Evolutionary conservation across 176 grass and related monocot species (phyloP), one percentile per base, ranked within the genome.

Genomic region (Eragrostis nindensis): DNA sequence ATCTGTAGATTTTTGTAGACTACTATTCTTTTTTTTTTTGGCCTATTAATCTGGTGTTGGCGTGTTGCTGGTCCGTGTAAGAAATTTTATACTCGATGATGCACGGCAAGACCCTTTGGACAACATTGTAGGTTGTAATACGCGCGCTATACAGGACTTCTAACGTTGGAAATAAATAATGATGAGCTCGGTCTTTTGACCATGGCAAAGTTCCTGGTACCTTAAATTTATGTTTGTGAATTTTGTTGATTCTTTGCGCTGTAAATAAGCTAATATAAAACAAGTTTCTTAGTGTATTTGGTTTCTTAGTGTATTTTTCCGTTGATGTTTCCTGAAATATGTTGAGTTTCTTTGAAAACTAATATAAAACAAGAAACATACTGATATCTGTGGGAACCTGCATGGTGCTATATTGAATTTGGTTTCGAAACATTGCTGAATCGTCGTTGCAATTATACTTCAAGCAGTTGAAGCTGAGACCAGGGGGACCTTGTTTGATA

Each of bases 1-100:
- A 64, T 80, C 46, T 65, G 49, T 87, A 83, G 80, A 40, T 11
- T 63, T 85, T 85, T 41, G 56, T 73, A 74, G 49, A 56, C 45
- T 27, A 68, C 21, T 56, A 57, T 66, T 64, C 46, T 55, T 82
- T 22, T 56, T 56, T n/a, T 3, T 9, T 14, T n/a, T n/a, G n/a
- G n/a, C n/a, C n/a, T n/a, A n/a, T n/a, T n/a, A n/a, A n/a, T n/a
- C n/a, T n/a, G n/a, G n/a, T 32, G 29, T 29, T 59, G 41, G 15
- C 56, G 44, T 32, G 42, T 41, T 81, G 22, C 29, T 69, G 12
- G 47, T 30, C 11, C 80, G 16, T 82, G 73, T 56, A 82, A 71
- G 72, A 57, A 47, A 66, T 29, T 64, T 22, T 17, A 1, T 42
- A 62, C 46, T 73, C 71, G 36, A 8, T n/a, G n/a, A n/a, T 21